A percentile compares a stretch with the other conserved stretches of the same genome.
phyloP scores from a whole-genome alignment of 2,329 filamentous ascomycete species.

The Calonectria pseudoreteaudii region DNA sequence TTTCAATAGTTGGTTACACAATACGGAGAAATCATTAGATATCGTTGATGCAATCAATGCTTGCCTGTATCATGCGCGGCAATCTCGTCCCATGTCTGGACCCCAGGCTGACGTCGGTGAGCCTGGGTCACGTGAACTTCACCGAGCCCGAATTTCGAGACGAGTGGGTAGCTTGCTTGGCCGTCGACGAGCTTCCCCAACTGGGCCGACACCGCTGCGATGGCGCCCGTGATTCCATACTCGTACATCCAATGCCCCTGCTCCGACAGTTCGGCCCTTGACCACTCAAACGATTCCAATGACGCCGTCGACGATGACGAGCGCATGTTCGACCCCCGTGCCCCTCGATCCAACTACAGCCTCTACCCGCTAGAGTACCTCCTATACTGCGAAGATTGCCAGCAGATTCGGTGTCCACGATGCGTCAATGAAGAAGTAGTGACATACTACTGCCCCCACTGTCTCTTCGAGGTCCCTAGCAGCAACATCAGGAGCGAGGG shows the following conservation, averaged over 20 bases:
- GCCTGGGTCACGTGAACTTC: not conserved
- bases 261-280: conserved; percentile 58
- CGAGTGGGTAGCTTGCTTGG: conserved; percentile 31
- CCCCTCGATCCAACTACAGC: conserved; percentile 87
- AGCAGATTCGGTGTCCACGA: conserved; percentile 92
- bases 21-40: not conserved
- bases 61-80: not conserved
- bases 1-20: not conserved
- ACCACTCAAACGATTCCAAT: conserved; percentile 47
- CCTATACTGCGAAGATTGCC: conserved; percentile 97
- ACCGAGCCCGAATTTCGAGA: conserved; percentile 24
- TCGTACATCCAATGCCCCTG: conserved; percentile 77
- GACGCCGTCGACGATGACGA: conserved; percentile 75
- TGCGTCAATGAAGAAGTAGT: conserved; percentile 95
- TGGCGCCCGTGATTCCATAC: conserved; percentile 69
- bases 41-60: not conserved
- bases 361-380: conserved; percentile 94
- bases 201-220: conserved; percentile 43
- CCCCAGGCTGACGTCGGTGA: not conserved
- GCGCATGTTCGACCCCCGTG: conserved; percentile 86
- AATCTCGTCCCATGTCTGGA: not conserved
- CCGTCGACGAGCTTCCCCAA: conserved; percentile 28
- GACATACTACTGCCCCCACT: conserved; percentile 95
- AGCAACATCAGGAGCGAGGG: conserved; percentile 93
- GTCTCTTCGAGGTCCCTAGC: conserved; percentile 94